Conservation (phyloP, 2,329 filamentous ascomycete genomes). For the Neurospora crassa region DNA sequence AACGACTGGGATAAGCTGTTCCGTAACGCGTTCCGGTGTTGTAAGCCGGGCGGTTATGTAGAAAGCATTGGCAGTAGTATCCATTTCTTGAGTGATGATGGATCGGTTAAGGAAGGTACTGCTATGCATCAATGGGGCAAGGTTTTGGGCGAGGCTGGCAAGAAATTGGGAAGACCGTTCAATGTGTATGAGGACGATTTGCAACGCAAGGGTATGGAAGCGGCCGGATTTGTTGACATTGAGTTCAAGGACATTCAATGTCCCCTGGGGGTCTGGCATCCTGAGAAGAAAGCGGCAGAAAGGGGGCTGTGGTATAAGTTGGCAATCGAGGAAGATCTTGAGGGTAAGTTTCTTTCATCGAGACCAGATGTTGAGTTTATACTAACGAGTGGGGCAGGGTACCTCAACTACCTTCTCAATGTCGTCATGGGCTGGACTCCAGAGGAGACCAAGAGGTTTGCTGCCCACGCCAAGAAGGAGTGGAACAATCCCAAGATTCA, state of each 20-base stretch:
- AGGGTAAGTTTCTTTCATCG: background rate
- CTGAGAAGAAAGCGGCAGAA: conserved; percentile 6
- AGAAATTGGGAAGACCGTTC: conserved; percentile 4
- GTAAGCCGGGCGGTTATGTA: conserved; percentile 41
- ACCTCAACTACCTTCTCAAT: conserved; percentile 12
- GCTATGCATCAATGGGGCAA: conserved; percentile 16
- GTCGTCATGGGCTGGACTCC: conserved; percentile 11
- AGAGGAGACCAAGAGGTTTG: conserved; percentile 12
- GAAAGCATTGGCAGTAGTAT: conserved; percentile 14
- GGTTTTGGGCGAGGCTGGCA: conserved; percentile 6
- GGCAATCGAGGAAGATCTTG: conserved; percentile 7
- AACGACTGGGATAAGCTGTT: conserved; percentile 42
- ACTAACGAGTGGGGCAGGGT: conserved; percentile 1
- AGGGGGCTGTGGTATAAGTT: conserved; percentile 3
- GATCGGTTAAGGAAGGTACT: conserved; percentile 7
- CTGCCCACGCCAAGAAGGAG: conserved; percentile 13
- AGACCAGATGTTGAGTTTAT: background rate
- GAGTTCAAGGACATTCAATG: conserved; percentile 12
- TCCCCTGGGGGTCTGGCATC: conserved; percentile 7
- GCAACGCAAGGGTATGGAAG: conserved; percentile 6
- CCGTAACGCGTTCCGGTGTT: conserved; percentile 34
- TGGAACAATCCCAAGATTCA: conserved; percentile 17
- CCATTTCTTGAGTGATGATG: conserved; percentile 18
- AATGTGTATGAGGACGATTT: conserved; percentile 1
- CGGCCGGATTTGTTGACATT: conserved; percentile 15